phyloP scores from a whole-genome alignment of 129 eudicot species.

The Mikania micrantha region DNA sequence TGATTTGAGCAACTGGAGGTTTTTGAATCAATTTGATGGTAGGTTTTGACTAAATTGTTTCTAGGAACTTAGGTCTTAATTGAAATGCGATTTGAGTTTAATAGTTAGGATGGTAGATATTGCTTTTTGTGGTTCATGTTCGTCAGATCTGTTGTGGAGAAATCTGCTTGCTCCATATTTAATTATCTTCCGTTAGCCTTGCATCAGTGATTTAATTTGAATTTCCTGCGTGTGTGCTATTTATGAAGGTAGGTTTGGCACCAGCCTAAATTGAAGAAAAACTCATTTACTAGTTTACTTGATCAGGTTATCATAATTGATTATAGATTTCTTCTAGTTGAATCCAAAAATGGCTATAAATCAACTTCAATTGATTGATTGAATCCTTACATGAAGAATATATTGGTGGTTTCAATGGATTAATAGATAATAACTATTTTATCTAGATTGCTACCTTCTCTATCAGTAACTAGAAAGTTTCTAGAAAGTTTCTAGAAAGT shows the following conservation, averaged over 20 bases:
- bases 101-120: not conserved
- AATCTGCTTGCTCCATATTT: too few species aligned
- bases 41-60: not conserved
- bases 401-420: not conserved
- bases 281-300: not conserved
- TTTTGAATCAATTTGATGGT: not conserved
- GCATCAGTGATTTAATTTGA: not conserved
- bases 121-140: constrained; percentile 6
- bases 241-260: constrained; percentile 20
- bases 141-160: constrained; percentile 25
- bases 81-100: constrained; percentile 15
- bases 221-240: not conserved
- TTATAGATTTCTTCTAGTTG: not conserved
- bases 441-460: too few species aligned
- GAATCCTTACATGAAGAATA: not conserved
- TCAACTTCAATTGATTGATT: not conserved
- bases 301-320: not conserved
- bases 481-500: constrained; percentile 13
- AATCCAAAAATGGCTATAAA: constrained; percentile 3
- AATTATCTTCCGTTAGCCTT: too few species aligned
- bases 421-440: not conserved
- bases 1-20: not conserved
- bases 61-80: not conserved
- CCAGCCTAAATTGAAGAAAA: not conserved
- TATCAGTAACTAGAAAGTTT: not conserved